A percentile compares a stretch with the other conserved stretches of the same genome.
phyloP scores from a whole-genome alignment of 1,139 yeast genomes.

The Nakaseomyces uthaithaninus region DNA sequence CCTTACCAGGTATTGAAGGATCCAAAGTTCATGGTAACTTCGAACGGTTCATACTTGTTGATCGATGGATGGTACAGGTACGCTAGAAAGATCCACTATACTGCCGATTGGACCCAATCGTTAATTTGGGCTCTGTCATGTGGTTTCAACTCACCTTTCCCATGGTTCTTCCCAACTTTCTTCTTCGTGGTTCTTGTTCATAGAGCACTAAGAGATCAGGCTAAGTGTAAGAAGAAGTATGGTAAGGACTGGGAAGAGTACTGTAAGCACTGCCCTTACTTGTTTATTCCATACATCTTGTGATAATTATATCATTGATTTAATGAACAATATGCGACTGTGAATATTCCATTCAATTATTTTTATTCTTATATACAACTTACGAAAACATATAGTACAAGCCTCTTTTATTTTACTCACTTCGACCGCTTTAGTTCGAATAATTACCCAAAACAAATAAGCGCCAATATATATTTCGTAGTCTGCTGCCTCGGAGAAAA shows the following conservation, averaged over 20 bases:
- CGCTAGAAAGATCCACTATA: conserved; percentile 91
- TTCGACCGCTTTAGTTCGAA: too few species aligned
- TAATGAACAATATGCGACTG: too few species aligned
- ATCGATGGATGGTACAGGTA: conserved; percentile 91
- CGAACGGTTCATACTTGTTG: conserved; percentile 72
- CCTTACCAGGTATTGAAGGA: conserved; percentile 75
- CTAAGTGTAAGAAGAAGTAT: conserved; percentile 76
- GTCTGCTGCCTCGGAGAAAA: too few species aligned
- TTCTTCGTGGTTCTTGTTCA: conserved; percentile 81
- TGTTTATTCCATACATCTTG: conserved; percentile 81
- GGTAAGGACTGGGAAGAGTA: conserved; percentile 92
- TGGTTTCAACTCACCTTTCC: conserved; percentile 80
- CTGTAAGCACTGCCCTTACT: conserved; percentile 78
- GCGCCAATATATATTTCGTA: too few species aligned
- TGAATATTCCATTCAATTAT: conserved; percentile 1
- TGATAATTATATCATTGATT: too few species aligned
- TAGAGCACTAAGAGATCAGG: conserved; percentile 79
- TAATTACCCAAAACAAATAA: too few species aligned
- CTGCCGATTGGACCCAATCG: conserved; percentile 86
- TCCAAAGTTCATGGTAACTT: conserved; percentile 78
- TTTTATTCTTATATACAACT: neutral
- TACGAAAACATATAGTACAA: neutral
- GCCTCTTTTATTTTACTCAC: too few species aligned
- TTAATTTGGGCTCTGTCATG: conserved; percentile 88
- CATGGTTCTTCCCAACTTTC: conserved; percentile 93